These are phyloP conservation scores for Cornus florida DNA, from an alignment of 148 eudicot genomes.

Conservation along the genomic window DNA sequence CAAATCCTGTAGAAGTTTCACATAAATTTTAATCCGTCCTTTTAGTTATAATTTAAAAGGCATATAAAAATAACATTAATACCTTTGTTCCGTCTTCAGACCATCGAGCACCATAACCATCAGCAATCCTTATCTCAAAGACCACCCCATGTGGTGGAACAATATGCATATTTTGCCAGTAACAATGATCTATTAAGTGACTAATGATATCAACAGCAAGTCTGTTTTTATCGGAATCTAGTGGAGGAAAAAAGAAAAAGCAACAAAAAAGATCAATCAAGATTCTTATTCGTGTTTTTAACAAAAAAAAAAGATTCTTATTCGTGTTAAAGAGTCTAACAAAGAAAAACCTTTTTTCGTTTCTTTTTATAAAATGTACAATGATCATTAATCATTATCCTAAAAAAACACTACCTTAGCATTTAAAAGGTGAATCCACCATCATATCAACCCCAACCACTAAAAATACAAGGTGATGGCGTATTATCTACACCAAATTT, in stretches of 20 bases:
- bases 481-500: too few species aligned
- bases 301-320: too few species aligned
- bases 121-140: conserved; percentile 68
- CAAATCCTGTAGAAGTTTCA: too few species aligned
- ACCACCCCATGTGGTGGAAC: conserved; percentile 75
- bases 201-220: conserved; percentile 50
- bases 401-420: too few species aligned
- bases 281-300: too few species aligned
- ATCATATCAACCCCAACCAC: too few species aligned
- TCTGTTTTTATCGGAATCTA: conserved; percentile 67
- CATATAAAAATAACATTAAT: neutral
- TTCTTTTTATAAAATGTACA: neutral
- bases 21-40: too few species aligned
- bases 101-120: conserved; percentile 95
- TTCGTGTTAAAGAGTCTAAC: neutral
- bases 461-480: too few species aligned
- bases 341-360: neutral
- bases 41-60: too few species aligned
- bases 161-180: conserved; percentile 74
- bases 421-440: too few species aligned
- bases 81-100: conserved; percentile 75
- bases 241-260: conserved; percentile 13
- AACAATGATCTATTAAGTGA: conserved; percentile 42
- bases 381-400: too few species aligned
- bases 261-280: neutral